Base-by-base conservation (phyloP, 345 rosid genomes). In the Citropsis articulata region DNA sequence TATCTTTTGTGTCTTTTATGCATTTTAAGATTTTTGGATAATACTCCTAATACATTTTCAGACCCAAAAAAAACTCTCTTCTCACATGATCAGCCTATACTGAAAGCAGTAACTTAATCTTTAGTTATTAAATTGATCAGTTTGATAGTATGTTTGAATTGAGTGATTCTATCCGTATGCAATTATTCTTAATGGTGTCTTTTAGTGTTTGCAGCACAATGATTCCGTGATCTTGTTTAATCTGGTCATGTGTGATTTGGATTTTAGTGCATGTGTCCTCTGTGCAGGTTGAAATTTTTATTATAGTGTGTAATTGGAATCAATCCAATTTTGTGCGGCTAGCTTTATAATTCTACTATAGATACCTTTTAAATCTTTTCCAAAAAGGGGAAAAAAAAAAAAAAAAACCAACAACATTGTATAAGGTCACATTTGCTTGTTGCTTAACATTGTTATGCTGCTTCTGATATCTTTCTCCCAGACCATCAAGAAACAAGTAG, bases 141-240 rank as follows among this genome's bases (percentile, higher is more conserved):
- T 73, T 25, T 61, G 7, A 38, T 25, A 13, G 66, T 42, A 42
- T 31, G 45, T 55, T 71, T 75, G 30, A 63, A 70, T 75, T 73
- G 73, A 24, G 57, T 75, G 42, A 50, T 24, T 72, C 69, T 42
- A 27, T 62, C 64, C 12, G 14, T 45, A n/a, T 12, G 30, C 36
- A 59, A 4, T 57, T 78, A 19, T 63, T 63, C 35, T 73, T 75
- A 30, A 40, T n/a, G n/a, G 12, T 77, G 79, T 36, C 77, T 76
- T 59, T n/a, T 30, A 42, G 16, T 73, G 22, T 42, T 65, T 76
- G 42, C 48, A 38, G 18, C 59, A n/a, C 10, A 71, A 67, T 45
- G 65, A 69, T 69, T 76, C 78, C n/a, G 10, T 27, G 27, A 50
- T 61, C 42, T 71, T 50, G 25, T 48, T 45, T 68, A 42, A 42